These are phyloP conservation scores for Neophaeococcomyces aloes DNA, from an alignment of 2,329 filamentous ascomycete genomes.

Conservation along the genomic window DNA sequence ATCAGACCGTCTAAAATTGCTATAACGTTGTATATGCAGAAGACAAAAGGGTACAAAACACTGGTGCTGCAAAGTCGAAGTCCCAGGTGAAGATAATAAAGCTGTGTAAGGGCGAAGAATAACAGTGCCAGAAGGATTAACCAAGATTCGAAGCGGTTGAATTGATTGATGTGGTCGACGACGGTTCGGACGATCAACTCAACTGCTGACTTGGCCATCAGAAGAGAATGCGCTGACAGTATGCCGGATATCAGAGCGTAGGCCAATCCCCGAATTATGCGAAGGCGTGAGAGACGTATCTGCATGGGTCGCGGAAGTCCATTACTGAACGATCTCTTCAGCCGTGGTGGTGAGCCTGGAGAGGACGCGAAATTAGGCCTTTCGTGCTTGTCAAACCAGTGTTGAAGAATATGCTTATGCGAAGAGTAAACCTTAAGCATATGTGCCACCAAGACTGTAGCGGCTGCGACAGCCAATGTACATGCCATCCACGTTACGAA, in stretches of 20 bases:
- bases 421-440: constrained; percentile 28
- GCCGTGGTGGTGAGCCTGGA: constrained; percentile 12
- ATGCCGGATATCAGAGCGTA: constrained; percentile 89
- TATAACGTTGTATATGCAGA: constrained; percentile 98
- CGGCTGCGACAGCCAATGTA: constrained; percentile 61
- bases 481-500: constrained; percentile 85
- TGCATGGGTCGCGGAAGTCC: constrained; percentile 28
- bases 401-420: constrained; percentile 17
- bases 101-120: constrained; percentile 70
- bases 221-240: constrained; percentile 80
- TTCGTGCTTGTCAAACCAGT: constrained; percentile 15
- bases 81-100: constrained; percentile 90
- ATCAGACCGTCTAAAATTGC: constrained; percentile 95
- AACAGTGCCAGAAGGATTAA: constrained; percentile 74
- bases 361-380: constrained; percentile 16
- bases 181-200: constrained; percentile 84
- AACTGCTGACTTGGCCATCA: constrained; percentile 92
- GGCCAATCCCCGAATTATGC: constrained; percentile 67
- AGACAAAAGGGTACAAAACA: constrained; percentile 90
- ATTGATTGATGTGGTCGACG: constrained; percentile 74
- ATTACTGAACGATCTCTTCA: constrained; percentile 29
- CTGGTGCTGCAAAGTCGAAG: constrained; percentile 92
- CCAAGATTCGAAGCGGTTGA: constrained; percentile 92
- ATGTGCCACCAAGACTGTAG: constrained; percentile 52
- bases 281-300: constrained; percentile 50